Percentiles rank a stretch among this genome's conserved stretches.
These are phyloP conservation scores for Acanthamoeba lugdunensis DNA, from an alignment of 208 protist species.

Conservation along the genomic window DNA sequence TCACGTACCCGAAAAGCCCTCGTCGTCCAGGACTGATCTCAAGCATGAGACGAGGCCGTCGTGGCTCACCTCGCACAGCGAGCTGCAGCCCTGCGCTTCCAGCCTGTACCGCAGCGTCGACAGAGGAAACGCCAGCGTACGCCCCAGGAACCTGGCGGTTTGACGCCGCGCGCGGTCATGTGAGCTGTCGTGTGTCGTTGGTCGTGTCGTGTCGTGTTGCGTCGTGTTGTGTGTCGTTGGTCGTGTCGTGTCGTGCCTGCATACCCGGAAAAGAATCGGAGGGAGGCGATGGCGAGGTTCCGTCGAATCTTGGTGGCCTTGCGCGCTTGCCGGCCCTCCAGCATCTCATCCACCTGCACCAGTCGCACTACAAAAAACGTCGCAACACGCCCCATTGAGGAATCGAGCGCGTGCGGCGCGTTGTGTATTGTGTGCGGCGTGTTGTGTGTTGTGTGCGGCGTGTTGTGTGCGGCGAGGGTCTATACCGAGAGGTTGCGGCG, in stretches of 20 bases:
- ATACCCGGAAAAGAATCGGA: background rate
- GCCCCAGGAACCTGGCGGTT: background rate
- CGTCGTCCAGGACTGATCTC: background rate
- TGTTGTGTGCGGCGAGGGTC: background rate
- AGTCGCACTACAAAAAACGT: background rate
- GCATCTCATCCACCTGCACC: background rate
- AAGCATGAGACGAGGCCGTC: background rate
- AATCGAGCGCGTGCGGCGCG: no score
- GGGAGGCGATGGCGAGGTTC: background rate
- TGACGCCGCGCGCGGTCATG: no score
- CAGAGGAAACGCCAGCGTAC: background rate
- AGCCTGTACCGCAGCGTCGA: background rate
- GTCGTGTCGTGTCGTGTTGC: no score
- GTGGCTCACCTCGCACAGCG: slow-evolving; percentile 1
- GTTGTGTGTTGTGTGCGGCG: no score
- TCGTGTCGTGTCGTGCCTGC: no score
- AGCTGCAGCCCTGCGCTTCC: background rate
- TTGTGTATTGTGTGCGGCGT: no score
- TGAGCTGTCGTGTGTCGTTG: no score
- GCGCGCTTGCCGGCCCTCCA: background rate
- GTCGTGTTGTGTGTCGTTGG: no score
- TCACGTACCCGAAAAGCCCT: background rate
- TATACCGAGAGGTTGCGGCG: background rate
- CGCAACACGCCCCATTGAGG: no score
- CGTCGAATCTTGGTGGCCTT: background rate